Conservation (phyloP, 192 early-diverging fungal genomes). For the Umbelopsis ramanniana region DNA sequence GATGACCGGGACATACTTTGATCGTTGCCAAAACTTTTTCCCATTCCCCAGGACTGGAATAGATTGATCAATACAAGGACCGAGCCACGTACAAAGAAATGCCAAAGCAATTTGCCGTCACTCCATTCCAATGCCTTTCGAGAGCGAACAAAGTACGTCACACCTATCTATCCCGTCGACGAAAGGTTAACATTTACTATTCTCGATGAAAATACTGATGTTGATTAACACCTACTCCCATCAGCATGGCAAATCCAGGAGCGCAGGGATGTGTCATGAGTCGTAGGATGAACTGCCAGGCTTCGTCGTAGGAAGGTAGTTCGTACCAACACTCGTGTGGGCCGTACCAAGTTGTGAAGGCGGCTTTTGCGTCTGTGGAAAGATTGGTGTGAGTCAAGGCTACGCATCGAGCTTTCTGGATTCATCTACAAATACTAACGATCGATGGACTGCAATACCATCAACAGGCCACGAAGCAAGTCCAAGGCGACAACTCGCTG, state of each 20-base stretch:
- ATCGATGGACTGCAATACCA: conserved; percentile 25
- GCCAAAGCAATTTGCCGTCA: conserved; percentile 16
- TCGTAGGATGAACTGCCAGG: conserved; percentile 13
- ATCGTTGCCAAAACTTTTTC: not conserved
- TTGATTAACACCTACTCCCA: conserved; percentile 5
- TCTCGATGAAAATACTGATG: not conserved
- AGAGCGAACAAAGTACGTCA: conserved; percentile 26
- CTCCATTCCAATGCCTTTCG: conserved; percentile 24
- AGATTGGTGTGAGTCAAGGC: not conserved
- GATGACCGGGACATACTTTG: not conserved
- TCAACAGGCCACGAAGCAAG: conserved; percentile 24
- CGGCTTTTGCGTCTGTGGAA: conserved; percentile 3
- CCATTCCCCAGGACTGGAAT: conserved; percentile 8
- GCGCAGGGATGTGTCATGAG: conserved; percentile 21
- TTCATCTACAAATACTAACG: conserved; percentile 1
- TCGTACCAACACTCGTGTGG: conserved; percentile 6
- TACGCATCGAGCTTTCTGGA: not conserved
- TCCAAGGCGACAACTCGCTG: conserved; percentile 26
- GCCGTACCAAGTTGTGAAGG: conserved; percentile 7
- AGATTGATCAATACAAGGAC: conserved; percentile 17
- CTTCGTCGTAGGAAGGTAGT: not conserved
- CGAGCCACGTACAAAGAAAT: conserved; percentile 20
- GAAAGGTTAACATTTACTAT: not conserved
- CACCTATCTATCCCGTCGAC: not conserved
- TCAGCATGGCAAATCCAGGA: conserved; percentile 16